Base-by-base conservation (phyloP, 1,284 basidiomycete species). In the Pseudozyma pruni region DNA sequence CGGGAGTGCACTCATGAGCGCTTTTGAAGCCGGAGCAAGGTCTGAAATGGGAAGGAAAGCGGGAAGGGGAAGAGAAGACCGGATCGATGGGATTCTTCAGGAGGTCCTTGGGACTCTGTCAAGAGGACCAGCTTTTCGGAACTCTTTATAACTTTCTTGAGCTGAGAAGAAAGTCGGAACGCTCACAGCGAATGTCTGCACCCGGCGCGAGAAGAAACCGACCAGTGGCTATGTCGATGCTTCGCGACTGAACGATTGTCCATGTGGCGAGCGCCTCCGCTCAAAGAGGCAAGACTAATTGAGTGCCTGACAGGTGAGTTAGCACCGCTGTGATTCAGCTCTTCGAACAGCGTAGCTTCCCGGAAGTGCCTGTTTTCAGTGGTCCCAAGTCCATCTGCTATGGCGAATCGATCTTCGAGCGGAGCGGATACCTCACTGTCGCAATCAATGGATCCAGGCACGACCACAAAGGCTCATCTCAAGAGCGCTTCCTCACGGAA, bases 1-100 rank as follows among this genome's bases (percentile, higher is more conserved):
- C 0, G 62, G 62, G 10, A 64, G 50, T 10, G 50, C 42, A 19
- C 62, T 64, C 62, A 64, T 64, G 10, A 33, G 20, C 37, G 46
- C 17, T 17, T 9, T 6, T 4, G 9, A 14, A 13, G 8, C 3
- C 14, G 2, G 8, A 33, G 32, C 32, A 14, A 23, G 4, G 32
- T 8, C 8, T 19, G 20, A 10, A n/a, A 22, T 13, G 29, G 27
- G 16, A 16, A 29, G 11, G 27, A 39, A 29, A 5, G 14, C 16
- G 29, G 29, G 10, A 32, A 10, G 22, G n/a, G 14, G 43, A n/a
- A 23, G 6, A 14, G 20, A 7, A 22, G 9, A 44, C 10, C 10
- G 20, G 5, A 19, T 33, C 20, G 27, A 29, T 6, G 27, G 27
- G 27, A n/a, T n/a, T n/a, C n/a, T n/a, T n/a, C n/a, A n/a, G n/a